Conservation (phyloP, 2,329 filamentous ascomycete species). For the Trichoderma atroviride region DNA sequence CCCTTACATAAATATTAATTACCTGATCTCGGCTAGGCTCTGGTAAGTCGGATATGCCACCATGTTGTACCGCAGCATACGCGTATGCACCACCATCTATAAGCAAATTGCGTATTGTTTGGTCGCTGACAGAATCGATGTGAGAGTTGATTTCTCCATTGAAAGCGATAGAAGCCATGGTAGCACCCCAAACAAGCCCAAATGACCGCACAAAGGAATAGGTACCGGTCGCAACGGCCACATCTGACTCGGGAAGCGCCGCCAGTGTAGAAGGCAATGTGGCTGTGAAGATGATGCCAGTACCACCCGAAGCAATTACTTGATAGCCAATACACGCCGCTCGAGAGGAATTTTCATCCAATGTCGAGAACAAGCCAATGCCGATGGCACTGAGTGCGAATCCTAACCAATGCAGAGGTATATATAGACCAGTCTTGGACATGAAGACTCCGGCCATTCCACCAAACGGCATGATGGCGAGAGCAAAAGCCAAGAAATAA, state of each 20-base stretch:
- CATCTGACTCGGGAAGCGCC: constrained; percentile 42
- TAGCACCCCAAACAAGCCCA: constrained; percentile 50
- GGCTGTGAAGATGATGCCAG: constrained; percentile 46
- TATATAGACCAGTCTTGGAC: constrained; percentile 39
- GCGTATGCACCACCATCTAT: constrained; percentile 37
- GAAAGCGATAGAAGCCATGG: constrained; percentile 48
- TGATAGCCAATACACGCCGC: constrained; percentile 48
- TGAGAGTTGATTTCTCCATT: constrained; percentile 30
- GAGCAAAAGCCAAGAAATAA: constrained; percentile 38
- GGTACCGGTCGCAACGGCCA: constrained; percentile 43
- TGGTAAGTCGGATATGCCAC: constrained; percentile 39
- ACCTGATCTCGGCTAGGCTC: not conserved
- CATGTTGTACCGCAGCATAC: constrained; percentile 38
- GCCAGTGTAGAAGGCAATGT: constrained; percentile 50
- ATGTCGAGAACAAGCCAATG: constrained; percentile 46
- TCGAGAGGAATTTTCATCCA: constrained; percentile 42
- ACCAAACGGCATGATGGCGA: constrained; percentile 35
- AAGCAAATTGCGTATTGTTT: constrained; percentile 22
- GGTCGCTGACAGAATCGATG: constrained; percentile 25
- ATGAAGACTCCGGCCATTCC: constrained; percentile 34
- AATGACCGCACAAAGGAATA: constrained; percentile 52
- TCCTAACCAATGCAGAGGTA: constrained; percentile 39
- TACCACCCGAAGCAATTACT: constrained; percentile 44
- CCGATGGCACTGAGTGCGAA: constrained; percentile 43
- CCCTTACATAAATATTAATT: not conserved